These are phyloP conservation scores for Elongisporangium prolatum DNA, from an alignment of 352 stramenopile genomes.

Conservation along the genomic window DNA sequence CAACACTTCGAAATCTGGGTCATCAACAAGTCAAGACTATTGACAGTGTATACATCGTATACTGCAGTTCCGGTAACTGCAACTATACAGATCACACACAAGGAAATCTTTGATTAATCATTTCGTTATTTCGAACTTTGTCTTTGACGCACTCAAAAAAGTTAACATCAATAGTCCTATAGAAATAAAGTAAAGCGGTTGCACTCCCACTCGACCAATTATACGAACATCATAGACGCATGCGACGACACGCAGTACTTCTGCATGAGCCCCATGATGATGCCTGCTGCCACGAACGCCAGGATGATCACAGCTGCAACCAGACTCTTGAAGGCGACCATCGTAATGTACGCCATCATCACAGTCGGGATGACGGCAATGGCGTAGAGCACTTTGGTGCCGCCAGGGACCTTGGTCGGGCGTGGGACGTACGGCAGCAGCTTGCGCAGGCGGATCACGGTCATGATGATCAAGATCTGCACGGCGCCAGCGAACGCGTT, in stretches of 20 bases:
- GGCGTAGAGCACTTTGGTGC: conserved; percentile 22
- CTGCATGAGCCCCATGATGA: conserved; percentile 14
- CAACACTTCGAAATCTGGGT: background rate
- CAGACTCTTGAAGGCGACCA: conserved; percentile 26
- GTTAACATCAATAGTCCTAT: background rate
- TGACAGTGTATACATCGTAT: background rate
- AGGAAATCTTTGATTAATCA: background rate
- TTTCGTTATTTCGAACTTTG: background rate
- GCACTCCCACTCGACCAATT: background rate
- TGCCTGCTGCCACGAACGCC: conserved; percentile 30
- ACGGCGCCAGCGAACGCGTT: conserved; percentile 88
- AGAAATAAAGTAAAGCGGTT: background rate
- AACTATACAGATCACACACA: too few relatives aligned
- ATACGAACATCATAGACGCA: background rate
- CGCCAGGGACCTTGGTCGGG: conserved; percentile 49
- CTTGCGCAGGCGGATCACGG: conserved; percentile 85
- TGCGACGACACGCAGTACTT: conserved; percentile 1
- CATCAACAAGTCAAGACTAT: background rate
- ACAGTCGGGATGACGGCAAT: conserved; percentile 29
- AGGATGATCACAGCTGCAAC: conserved; percentile 27
- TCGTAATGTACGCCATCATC: conserved; percentile 51
- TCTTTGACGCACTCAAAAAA: background rate
- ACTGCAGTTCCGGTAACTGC: too few relatives aligned
- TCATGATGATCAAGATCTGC: conserved; percentile 87
- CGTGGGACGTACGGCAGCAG: conserved; percentile 64